Base-by-base conservation (phyloP, 1,139 yeast genomes). In the Candida sp. region DNA sequence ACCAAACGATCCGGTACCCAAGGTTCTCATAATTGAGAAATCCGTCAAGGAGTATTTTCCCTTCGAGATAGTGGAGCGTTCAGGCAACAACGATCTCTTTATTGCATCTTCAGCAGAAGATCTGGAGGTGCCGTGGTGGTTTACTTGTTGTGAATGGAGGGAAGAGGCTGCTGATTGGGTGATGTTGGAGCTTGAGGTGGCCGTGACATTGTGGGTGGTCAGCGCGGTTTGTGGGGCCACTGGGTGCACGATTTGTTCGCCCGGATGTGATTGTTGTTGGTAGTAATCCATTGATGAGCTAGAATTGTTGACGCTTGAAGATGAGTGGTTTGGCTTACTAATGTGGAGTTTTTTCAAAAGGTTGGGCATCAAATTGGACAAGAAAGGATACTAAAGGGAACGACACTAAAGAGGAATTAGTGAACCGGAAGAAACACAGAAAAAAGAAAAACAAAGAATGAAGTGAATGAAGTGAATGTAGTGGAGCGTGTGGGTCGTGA, bases 1-100 rank as follows among this genome's bases (percentile, higher is more conserved):
- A n/a, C 87, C 87, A 64, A 83, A 83, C 2, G 85, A 80, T 1
- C 87, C 87, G 0, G 87, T 83, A 2, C 87, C 87, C 50, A 83
- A 69, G 5, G 87, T 83, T 53, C 86, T 69, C 69, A 83, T 69
- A 44, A 81, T 72, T 49, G 75, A 78, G 58, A 83, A 83, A 60
- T 83, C 87, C 35, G 72, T 68, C 35, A 83, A 63, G 4, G 83
- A 73, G 60, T 82, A 82, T 60, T 81, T 82, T n/a, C 86, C 86
- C 55, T 80, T 81, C 41, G 85, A 68, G 32, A 67, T 66, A n/a
- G 75, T 63, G 1, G 74, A 69, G 23, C 73, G 60, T 57, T 69
- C 62, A 5, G 74, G 75, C 46, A 70, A 65, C 48, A 70, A 59
- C 0, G 73, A 68, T 47, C 68, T 57, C 52, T 63, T 63, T 44